Evolutionary conservation across 192 early-diverging fungal species (phyloP).

Genomic region (Entomortierella chlamydospora): DNA sequence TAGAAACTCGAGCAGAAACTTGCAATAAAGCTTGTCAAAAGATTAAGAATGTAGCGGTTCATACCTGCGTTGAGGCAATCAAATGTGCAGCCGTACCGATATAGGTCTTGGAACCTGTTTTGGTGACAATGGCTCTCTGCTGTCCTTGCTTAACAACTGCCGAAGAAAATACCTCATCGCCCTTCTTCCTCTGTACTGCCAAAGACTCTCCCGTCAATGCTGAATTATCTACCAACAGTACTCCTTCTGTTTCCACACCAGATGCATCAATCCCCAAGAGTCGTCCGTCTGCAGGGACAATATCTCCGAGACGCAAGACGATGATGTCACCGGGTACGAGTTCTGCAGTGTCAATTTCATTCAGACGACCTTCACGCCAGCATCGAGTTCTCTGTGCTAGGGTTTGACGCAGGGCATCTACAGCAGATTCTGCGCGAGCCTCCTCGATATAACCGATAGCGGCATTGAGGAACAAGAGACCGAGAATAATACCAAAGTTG

Average conservation of each 20-base stretch:
- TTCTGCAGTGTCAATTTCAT: constrained; percentile 60
- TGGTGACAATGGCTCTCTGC: constrained; percentile 74
- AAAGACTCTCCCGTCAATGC: constrained; percentile 83
- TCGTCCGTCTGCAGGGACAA: constrained; percentile 78
- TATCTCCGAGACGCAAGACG: constrained; percentile 78
- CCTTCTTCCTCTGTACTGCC: constrained; percentile 67
- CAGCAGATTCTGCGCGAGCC: constrained; percentile 75
- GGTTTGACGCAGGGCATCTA: constrained; percentile 77
- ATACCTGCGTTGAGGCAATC: constrained; percentile 69
- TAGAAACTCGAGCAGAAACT: no score
- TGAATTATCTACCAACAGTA: constrained; percentile 77
- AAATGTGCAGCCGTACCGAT: constrained; percentile 80
- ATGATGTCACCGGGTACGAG: constrained; percentile 83
- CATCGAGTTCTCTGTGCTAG: constrained; percentile 73
- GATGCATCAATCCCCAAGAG: constrained; percentile 63
- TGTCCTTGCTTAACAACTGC: constrained; percentile 82
- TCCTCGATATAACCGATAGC: constrained; percentile 80
- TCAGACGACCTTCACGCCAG: constrained; percentile 67
- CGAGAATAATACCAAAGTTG: constrained; percentile 70
- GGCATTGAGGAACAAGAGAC: constrained; percentile 71
- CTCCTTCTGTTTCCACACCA: constrained; percentile 63
- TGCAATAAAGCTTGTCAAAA: background rate
- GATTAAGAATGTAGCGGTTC: background rate
- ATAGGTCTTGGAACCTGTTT: constrained; percentile 79
- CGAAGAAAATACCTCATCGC: constrained; percentile 73